phyloP scores from a whole-genome alignment of 176 grass and related monocot species.

The Saccharum spontaneum region DNA sequence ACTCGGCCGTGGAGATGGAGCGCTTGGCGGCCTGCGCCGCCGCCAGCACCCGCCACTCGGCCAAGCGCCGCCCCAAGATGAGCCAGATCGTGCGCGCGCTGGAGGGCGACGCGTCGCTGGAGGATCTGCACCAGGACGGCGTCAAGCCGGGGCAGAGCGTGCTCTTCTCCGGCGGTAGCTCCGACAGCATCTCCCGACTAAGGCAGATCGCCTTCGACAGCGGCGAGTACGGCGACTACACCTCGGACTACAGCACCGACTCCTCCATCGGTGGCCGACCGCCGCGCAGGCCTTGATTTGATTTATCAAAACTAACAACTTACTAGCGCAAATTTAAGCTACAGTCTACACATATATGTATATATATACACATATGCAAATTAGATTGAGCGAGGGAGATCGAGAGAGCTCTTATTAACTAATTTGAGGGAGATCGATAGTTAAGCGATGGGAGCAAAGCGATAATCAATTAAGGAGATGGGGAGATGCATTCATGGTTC shows the following conservation, averaged over 20 bases:
- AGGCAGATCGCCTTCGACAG: conserved; percentile 36
- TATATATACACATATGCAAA: not conserved
- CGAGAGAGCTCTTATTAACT: not conserved
- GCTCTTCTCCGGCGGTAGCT: conserved; percentile 14
- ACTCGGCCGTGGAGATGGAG: conserved; percentile 33
- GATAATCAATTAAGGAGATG: not conserved
- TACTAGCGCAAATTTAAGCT: not conserved
- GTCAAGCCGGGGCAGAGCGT: conserved; percentile 36
- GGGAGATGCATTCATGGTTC: not conserved
- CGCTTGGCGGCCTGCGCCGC: conserved; percentile 52
- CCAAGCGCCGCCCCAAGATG: conserved; percentile 45
- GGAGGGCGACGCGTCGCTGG: conserved; percentile 45
- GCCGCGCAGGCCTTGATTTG: not conserved
- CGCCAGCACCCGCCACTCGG: conserved; percentile 54
- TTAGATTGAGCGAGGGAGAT: not conserved
- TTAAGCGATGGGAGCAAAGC: not conserved
- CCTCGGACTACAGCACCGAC: conserved; percentile 14
- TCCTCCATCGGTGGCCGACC: not conserved
- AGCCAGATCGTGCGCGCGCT: conserved; percentile 58
- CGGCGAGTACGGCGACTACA: conserved; percentile 22
- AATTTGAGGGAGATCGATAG: not conserved
- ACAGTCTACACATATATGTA: not conserved
- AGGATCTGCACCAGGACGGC: conserved; percentile 32
- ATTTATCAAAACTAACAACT: not conserved
- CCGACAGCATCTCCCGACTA: conserved; percentile 8